These are phyloP conservation scores for Penicillium corylophilum DNA, from an alignment of 2,329 filamentous ascomycete species.

Conservation along the genomic window DNA sequence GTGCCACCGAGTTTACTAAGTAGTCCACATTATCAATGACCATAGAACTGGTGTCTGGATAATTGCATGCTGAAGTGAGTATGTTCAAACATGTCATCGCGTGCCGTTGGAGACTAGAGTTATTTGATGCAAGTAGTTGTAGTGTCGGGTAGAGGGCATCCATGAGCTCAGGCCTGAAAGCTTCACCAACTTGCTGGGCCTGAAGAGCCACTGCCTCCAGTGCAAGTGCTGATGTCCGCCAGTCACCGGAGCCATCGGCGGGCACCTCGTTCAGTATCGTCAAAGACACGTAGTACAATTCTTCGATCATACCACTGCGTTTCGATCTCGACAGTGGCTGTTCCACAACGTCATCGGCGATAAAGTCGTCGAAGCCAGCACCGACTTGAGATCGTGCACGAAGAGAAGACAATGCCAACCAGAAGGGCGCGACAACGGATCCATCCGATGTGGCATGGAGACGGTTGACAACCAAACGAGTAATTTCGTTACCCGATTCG, in stretches of 20 bases:
- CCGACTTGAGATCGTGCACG: constrained; percentile 56
- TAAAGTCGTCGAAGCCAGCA: constrained; percentile 63
- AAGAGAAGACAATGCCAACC: constrained; percentile 74
- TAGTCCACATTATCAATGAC: constrained; percentile 94
- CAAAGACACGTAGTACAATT: constrained; percentile 46
- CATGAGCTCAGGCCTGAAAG: constrained; percentile 81
- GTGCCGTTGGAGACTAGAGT: constrained; percentile 69
- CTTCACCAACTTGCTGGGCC: constrained; percentile 62
- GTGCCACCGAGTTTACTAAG: constrained; percentile 85
- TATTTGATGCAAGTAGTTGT: constrained; percentile 75
- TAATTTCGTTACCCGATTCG: constrained; percentile 51
- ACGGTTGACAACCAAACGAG: constrained; percentile 64
- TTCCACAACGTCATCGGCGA: constrained; percentile 54
- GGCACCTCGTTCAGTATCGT: constrained; percentile 40
- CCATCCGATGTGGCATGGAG: constrained; percentile 59
- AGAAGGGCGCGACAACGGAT: constrained; percentile 69
- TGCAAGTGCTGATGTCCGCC: constrained; percentile 74
- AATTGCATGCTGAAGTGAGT: constrained; percentile 73
- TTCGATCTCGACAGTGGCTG: constrained; percentile 22
- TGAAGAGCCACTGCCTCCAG: constrained; percentile 78
- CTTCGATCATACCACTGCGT: constrained; percentile 42
- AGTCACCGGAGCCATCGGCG: constrained; percentile 53
- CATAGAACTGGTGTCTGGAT: constrained; percentile 70
- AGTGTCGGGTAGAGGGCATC: constrained; percentile 90
- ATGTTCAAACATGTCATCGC: constrained; percentile 80